Base-by-base conservation (phyloP, 768 basidiomycete species). In the Trametes punicea region DNA sequence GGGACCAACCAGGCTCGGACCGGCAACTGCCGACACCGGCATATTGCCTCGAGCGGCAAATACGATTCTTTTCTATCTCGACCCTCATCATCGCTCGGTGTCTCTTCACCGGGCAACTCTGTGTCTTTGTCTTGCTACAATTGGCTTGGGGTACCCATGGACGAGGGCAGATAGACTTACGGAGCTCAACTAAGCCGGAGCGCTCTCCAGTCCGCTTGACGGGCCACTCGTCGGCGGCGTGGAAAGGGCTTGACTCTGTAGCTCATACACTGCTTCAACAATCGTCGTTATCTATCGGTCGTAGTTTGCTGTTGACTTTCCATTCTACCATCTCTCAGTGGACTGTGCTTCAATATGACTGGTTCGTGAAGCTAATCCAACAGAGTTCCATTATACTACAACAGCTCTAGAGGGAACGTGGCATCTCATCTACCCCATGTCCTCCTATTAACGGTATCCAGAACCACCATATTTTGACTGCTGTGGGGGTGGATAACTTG, bases 141-240 rank as follows among this genome's bases (percentile, higher is more conserved):
- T 41, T 74, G 73, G 75, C 75, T 66, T 65, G 59, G 81, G 85
- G 86, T 87, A 87, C 66, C 67, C 65, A 59, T 72, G 70, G 74
- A 51, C 51, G 64, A 66, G 74, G 81, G 75, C 57, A 79, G 75
- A 81, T 59, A 63, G 70, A 34, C 51, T 62, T 34, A 1, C 40
- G 46, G 84, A 77, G 79, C 76, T 73, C 85, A 86, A 85, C 86
- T 88, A 88, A 88, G 86, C 86, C 86, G 86, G 85, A 87, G 84
- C 81, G 69, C 73, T 74, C 77, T 72, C 77, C 68, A 78, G 73
- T 53, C 44, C 53, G 50, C 72, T 64, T 63, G 56, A 67, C 70
- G 61, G 60, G 67, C 67, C 67, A n/a, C 65, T 49, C 61, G 67
- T 69, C 70, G 70, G 72, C 58, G 71, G 75, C 74, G 75, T 68